Evolutionary conservation across 2,329 filamentous ascomycete species (phyloP).

Genomic region (Apiospora pterosperma): DNA sequence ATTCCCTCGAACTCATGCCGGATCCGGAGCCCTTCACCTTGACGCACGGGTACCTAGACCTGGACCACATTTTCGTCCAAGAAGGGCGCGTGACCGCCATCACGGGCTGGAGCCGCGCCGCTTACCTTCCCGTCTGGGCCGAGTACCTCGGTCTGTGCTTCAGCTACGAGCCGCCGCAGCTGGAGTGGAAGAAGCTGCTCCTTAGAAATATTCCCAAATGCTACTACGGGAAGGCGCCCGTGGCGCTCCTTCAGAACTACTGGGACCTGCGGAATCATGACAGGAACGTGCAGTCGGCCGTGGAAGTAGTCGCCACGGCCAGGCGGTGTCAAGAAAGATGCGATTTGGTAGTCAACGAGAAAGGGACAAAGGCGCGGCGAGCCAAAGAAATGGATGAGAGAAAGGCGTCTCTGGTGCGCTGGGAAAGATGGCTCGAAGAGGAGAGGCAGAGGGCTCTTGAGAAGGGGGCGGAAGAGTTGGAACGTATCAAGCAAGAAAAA

Average conservation of each 20-base stretch:
- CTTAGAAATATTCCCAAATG: neutral
- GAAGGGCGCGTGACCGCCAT: neutral
- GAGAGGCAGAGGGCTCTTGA: neutral
- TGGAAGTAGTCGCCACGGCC: too few species aligned
- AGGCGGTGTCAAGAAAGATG: neutral
- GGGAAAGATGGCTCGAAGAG: neutral
- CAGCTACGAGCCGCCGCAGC: neutral
- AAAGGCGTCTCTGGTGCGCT: neutral
- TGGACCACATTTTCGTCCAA: slow-evolving; percentile 17
- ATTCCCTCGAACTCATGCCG: slow-evolving; percentile 19
- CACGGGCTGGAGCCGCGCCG: slow-evolving; percentile 1
- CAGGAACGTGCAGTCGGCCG: neutral
- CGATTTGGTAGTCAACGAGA: neutral
- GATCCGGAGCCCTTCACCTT: slow-evolving; percentile 19
- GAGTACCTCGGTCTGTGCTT: slow-evolving; percentile 1
- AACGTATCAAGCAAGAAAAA: neutral
- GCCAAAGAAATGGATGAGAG: neutral
- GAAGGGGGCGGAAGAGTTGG: neutral
- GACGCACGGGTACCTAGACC: slow-evolving; percentile 25
- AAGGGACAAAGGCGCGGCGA: neutral
- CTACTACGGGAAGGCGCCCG: neutral
- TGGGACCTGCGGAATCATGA: neutral
- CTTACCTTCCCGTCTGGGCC: neutral
- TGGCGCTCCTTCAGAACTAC: neutral
- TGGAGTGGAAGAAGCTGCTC: slow-evolving; percentile 6